Evolutionary conservation across 495 filamentous ascomycete genomes (phyloP).

Genomic region (Annulohypoxylon stygium): DNA sequence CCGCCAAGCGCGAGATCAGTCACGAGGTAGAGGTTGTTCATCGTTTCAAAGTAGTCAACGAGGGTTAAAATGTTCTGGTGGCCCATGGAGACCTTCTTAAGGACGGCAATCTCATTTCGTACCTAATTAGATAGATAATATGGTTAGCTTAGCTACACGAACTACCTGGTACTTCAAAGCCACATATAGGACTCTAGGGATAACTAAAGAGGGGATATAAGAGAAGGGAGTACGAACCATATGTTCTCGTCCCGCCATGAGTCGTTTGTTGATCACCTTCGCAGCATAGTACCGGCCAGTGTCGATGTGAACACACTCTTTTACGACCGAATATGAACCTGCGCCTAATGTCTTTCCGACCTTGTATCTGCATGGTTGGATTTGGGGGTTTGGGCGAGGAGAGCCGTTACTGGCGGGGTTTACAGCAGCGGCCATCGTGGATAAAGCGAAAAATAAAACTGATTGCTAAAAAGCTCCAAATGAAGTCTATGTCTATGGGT

Average conservation of each 20-base stretch:
- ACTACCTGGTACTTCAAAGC: slow-evolving; percentile 7
- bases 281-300: slow-evolving; percentile 98
- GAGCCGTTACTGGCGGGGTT: slow-evolving; percentile 48
- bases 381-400: slow-evolving; percentile 55
- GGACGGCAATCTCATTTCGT: slow-evolving; percentile 96
- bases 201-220: not conserved
- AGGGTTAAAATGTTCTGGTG: slow-evolving; percentile 98
- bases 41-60: slow-evolving; percentile 99
- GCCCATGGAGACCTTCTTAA: slow-evolving; percentile 97
- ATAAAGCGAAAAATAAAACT: not conserved
- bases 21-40: slow-evolving; percentile 99
- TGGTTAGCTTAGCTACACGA: slow-evolving; percentile 36
- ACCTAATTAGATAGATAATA: slow-evolving; percentile 68
- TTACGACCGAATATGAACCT: slow-evolving; percentile 98
- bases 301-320: slow-evolving; percentile 98
- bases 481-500: not conserved
- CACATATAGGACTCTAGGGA: not conserved
- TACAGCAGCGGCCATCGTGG: slow-evolving; percentile 53
- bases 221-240: slow-evolving; percentile 73
- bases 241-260: slow-evolving; percentile 97
- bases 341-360: slow-evolving; percentile 97
- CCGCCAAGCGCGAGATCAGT: slow-evolving; percentile 97
- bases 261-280: slow-evolving; percentile 98
- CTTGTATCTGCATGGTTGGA: slow-evolving; percentile 84
- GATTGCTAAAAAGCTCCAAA: not conserved